These are phyloP conservation scores for Hanseniaspora occidentalis DNA, from an alignment of 805 yeast genomes.

Conservation along the genomic window DNA sequence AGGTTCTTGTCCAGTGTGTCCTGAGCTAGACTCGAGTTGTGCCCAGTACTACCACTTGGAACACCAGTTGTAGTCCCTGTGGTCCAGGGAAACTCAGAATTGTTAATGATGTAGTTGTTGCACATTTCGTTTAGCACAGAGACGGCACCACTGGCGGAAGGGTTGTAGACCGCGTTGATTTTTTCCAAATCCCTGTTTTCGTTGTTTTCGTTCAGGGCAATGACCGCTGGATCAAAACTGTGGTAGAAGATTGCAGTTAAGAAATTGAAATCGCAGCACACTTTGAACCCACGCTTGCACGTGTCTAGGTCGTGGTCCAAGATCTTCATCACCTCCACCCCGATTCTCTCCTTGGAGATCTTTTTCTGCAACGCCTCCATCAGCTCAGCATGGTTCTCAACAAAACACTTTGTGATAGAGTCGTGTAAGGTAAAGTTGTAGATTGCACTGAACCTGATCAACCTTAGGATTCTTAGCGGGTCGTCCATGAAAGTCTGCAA, in stretches of 20 bases:
- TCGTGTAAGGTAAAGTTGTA: constrained; percentile 49
- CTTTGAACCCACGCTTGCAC: background rate
- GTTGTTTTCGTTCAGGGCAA: background rate
- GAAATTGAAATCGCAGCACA: background rate
- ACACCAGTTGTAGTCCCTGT: too few relatives aligned
- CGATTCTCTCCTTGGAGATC: constrained; percentile 83
- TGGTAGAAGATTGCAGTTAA: background rate
- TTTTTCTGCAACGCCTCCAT: constrained; percentile 50
- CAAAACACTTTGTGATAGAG: constrained; percentile 26
- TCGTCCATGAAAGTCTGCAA: constrained; percentile 81
- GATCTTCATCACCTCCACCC: constrained; percentile 71
- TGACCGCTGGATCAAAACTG: background rate
- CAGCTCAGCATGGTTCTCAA: constrained; percentile 57
- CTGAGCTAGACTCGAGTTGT: too few relatives aligned
- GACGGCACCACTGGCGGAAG: too few relatives aligned
- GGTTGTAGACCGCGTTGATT: background rate
- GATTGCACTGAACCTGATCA: constrained; percentile 76
- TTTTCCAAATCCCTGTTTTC: background rate
- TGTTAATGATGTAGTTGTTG: background rate
- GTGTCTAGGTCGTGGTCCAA: constrained; percentile 19
- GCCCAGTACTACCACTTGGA: too few relatives aligned
- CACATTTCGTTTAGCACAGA: background rate
- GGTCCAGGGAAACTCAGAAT: background rate
- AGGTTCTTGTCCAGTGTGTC: background rate
- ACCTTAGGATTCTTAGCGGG: constrained; percentile 78